These are phyloP conservation scores for Fusarium stilboides DNA, from an alignment of 2,329 filamentous ascomycete species.

Conservation along the genomic window DNA sequence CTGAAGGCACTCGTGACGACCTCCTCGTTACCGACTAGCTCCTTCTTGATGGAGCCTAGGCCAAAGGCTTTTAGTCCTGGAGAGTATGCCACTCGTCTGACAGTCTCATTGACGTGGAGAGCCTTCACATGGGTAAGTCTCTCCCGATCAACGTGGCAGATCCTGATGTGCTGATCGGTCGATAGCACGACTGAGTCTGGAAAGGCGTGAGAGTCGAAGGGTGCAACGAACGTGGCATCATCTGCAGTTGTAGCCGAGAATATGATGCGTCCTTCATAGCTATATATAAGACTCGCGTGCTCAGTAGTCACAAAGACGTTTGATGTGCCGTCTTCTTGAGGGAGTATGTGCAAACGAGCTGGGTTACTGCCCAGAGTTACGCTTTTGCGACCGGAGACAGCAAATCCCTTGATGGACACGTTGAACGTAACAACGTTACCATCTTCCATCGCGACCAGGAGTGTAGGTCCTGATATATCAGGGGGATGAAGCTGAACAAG, in stretches of 20 bases:
- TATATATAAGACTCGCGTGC: slow-evolving; percentile 94
- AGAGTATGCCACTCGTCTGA: slow-evolving; percentile 90
- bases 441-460: slow-evolving; percentile 93
- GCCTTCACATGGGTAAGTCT: slow-evolving; percentile 90
- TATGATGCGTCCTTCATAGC: slow-evolving; percentile 86
- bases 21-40: slow-evolving; percentile 80
- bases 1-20: slow-evolving; percentile 84
- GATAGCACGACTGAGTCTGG: slow-evolving; percentile 86
- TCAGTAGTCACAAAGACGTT: slow-evolving; percentile 96
- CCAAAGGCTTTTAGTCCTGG: slow-evolving; percentile 84
- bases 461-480: slow-evolving; percentile 72
- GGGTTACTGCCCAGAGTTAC: slow-evolving; percentile 89
- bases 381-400: slow-evolving; percentile 81
- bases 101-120: slow-evolving; percentile 83
- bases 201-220: slow-evolving; percentile 86
- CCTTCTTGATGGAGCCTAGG: slow-evolving; percentile 85
- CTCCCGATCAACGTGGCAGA: slow-evolving; percentile 86
- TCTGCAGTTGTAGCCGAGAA: slow-evolving; percentile 96
- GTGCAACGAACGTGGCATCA: slow-evolving; percentile 83
- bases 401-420: slow-evolving; percentile 72
- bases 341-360: slow-evolving; percentile 84
- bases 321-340: slow-evolving; percentile 75
- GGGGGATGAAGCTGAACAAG: slow-evolving; percentile 83
- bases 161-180: slow-evolving; percentile 80
- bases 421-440: slow-evolving; percentile 90